Conservation (phyloP, 768 basidiomycete genomes). For the Lentinula raphanica region DNA sequence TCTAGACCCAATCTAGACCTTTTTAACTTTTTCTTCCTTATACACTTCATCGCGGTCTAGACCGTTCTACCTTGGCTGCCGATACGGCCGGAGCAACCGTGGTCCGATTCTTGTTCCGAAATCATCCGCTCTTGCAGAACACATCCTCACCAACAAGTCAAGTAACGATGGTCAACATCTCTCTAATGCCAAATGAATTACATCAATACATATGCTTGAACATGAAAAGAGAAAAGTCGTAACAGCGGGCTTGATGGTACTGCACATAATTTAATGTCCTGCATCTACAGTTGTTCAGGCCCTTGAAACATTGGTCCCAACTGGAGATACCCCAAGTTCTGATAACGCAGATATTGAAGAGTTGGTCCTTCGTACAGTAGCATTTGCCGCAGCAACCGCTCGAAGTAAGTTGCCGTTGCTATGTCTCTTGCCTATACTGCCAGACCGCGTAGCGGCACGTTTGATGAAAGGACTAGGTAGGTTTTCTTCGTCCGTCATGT, state of each 20-base stretch:
- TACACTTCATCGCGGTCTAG: too few relatives aligned
- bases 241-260: too few relatives aligned
- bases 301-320: neutral
- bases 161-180: too few relatives aligned
- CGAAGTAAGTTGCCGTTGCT: slow-evolving; percentile 53
- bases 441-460: slow-evolving; percentile 5
- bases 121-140: too few relatives aligned
- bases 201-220: too few relatives aligned
- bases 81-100: too few relatives aligned
- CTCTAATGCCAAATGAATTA: too few relatives aligned
- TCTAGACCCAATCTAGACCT: neutral
- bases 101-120: too few relatives aligned
- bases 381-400: slow-evolving; percentile 57
- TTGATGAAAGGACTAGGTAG: slow-evolving; percentile 81
- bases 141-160: too few relatives aligned
- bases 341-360: slow-evolving; percentile 8
- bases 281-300: neutral
- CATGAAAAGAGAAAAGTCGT: too few relatives aligned
- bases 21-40: too few relatives aligned
- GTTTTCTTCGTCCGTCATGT: slow-evolving; percentile 76
- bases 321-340: neutral
- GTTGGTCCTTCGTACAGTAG: slow-evolving; percentile 27
- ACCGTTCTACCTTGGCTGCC: too few relatives aligned
- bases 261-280: neutral
- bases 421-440: slow-evolving; percentile 30